Conservation (phyloP, 2,329 filamentous ascomycete species). For the Scolecobasidium constrictum region DNA sequence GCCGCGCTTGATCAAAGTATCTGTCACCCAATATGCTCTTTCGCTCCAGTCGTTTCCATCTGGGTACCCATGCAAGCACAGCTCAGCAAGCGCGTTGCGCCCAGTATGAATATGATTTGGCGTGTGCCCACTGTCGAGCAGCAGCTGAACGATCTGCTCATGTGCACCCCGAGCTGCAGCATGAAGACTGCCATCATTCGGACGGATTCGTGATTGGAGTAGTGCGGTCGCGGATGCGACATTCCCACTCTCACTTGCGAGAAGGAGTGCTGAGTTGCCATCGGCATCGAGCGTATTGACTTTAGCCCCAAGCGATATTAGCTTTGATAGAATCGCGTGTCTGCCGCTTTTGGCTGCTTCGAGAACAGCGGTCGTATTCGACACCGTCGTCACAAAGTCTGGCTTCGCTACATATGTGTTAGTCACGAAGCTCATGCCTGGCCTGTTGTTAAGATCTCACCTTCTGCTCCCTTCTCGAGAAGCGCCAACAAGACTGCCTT, state of each 20-base stretch:
- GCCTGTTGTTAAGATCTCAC: not conserved
- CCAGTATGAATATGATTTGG: constrained; percentile 3
- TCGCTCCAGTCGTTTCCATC: not conserved
- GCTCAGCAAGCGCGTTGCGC: constrained; percentile 6
- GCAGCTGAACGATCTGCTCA: not conserved
- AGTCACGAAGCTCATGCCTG: not conserved
- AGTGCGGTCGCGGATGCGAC: not conserved
- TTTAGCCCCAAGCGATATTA: constrained; percentile 1
- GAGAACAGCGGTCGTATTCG: constrained; percentile 1
- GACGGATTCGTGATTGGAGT: not conserved
- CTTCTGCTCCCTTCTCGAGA: constrained; percentile 4
- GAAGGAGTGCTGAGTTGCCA: constrained; percentile 2
- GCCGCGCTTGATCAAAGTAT: not conserved
- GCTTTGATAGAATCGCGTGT: constrained; percentile 1
- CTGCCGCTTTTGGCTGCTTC: not conserved
- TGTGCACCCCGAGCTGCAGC: not conserved
- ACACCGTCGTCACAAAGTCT: not conserved
- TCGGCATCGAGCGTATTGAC: not conserved
- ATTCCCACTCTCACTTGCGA: not conserved
- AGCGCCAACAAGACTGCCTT: constrained; percentile 1
- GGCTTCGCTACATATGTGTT: not conserved
- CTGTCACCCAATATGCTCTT: constrained; percentile 5
- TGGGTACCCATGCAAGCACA: not conserved
- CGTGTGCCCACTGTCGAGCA: constrained; percentile 3
- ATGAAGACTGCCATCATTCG: constrained; percentile 7